Evolutionary conservation across 768 basidiomycete genomes (phyloP).

Genomic region (Russula emetica): DNA sequence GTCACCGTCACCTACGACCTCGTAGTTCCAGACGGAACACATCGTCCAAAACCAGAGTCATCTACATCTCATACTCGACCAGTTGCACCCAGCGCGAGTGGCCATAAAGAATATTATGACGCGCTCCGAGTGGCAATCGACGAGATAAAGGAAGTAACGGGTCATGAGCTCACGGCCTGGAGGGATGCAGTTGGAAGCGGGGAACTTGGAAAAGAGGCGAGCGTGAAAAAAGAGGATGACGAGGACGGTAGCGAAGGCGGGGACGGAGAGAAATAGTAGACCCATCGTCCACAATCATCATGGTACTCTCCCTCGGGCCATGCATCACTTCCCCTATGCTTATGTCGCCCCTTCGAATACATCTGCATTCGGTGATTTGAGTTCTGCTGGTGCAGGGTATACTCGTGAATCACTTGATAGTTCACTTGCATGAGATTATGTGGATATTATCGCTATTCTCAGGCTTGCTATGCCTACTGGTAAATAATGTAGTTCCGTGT

Average conservation of each 20-base stretch:
- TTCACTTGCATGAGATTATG: too few relatives aligned
- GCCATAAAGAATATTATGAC: conserved; percentile 45
- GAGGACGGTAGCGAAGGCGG: conserved; percentile 50
- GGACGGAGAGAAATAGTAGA: conserved; percentile 5
- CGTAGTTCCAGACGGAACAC: conserved; percentile 38
- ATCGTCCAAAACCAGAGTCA: conserved; percentile 29
- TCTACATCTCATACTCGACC: conserved; percentile 29
- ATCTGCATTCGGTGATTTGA: neutral
- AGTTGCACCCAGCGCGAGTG: conserved; percentile 26
- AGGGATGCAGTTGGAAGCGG: conserved; percentile 64
- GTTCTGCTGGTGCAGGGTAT: neutral
- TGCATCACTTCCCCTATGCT: neutral
- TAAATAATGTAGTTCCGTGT: too few relatives aligned
- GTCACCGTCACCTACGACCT: conserved; percentile 37
- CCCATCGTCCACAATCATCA: neutral
- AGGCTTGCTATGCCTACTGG: too few relatives aligned
- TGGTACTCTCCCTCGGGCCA: too few relatives aligned
- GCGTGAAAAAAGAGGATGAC: conserved; percentile 42
- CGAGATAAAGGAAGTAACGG: conserved; percentile 51
- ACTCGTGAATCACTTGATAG: too few relatives aligned
- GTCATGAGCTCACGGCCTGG: conserved; percentile 70
- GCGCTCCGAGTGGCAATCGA: conserved; percentile 47
- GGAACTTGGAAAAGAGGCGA: conserved; percentile 58
- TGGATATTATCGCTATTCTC: too few relatives aligned
- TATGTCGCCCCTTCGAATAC: neutral